Percentiles rank a stretch among this genome's conserved stretches.
phyloP scores from a whole-genome alignment of 164 flowering plant genomes.

The Magnolia changhungtana region DNA sequence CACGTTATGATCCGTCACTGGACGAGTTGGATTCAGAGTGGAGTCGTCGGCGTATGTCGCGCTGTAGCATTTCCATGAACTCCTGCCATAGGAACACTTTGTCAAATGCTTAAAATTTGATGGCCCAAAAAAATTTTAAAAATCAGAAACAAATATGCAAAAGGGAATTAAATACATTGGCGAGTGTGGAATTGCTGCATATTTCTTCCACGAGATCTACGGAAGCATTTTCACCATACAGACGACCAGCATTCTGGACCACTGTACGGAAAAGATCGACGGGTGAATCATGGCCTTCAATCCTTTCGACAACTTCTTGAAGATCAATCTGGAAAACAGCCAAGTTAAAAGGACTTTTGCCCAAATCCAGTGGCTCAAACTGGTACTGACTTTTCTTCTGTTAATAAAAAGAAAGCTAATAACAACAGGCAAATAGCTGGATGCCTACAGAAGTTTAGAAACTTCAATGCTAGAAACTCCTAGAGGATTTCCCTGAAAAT shows the following conservation, averaged over 20 bases:
- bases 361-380: too few species aligned
- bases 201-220: slow-evolving; percentile 47
- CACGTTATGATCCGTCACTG: slow-evolving; percentile 13
- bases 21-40: slow-evolving; percentile 23
- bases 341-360: not conserved
- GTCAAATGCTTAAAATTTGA: too few species aligned
- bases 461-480: too few species aligned
- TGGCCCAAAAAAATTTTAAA: not conserved
- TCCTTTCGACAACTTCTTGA: slow-evolving; percentile 36
- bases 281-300: slow-evolving; percentile 48
- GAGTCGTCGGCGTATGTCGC: slow-evolving; percentile 38
- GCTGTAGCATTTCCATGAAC: slow-evolving; percentile 50
- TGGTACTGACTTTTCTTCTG: too few species aligned
- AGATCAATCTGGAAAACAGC: slow-evolving; percentile 38
- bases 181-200: slow-evolving; percentile 51
- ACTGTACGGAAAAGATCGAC: slow-evolving; percentile 52
- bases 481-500: too few species aligned
- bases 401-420: too few species aligned
- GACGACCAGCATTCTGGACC: slow-evolving; percentile 41
- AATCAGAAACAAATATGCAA: not conserved
- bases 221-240: slow-evolving; percentile 22
- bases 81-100: slow-evolving; percentile 41
- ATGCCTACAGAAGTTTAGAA: too few species aligned
- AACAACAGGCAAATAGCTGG: too few species aligned
- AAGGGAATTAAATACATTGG: slow-evolving; percentile 36